Conservation (phyloP, 2,329 filamentous ascomycete species). For the Aspergillus caelatus region DNA sequence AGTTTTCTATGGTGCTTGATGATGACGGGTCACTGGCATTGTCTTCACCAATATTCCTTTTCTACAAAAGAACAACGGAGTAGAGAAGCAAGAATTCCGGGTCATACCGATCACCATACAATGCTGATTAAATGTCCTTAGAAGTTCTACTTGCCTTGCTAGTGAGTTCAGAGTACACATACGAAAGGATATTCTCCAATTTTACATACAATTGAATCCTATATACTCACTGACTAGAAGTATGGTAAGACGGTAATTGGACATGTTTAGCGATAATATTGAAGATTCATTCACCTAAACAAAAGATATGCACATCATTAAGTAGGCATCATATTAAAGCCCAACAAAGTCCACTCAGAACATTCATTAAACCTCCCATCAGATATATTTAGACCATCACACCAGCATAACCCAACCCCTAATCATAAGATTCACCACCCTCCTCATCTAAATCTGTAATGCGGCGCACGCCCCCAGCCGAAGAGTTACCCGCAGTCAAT, state of each 20-base stretch:
- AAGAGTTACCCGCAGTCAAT: slow-evolving; percentile 16
- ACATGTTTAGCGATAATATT: not conserved
- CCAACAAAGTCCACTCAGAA: not conserved
- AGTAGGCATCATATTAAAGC: not conserved
- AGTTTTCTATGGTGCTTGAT: too few relatives aligned
- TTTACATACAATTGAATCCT: too few relatives aligned
- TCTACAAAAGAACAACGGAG: too few relatives aligned
- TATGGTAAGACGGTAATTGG: not conserved
- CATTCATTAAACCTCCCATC: not conserved
- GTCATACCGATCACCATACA: too few relatives aligned
- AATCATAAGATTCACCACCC: slow-evolving; percentile 16
- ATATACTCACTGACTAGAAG: too few relatives aligned
- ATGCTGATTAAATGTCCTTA: too few relatives aligned
- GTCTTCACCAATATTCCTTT: too few relatives aligned
- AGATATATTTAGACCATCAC: not conserved
- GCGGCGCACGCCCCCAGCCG: slow-evolving; percentile 26
- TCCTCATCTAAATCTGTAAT: slow-evolving; percentile 33
- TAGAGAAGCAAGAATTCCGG: too few relatives aligned
- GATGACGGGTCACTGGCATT: too few relatives aligned
- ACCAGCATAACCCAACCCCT: slow-evolving; percentile 3
- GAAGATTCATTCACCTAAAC: not conserved
- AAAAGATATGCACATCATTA: not conserved
- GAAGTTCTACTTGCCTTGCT: too few relatives aligned
- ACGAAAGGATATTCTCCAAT: too few relatives aligned
- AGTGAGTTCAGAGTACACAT: too few relatives aligned